Conservation (phyloP, 2,329 filamentous ascomycete genomes). For the Ophiostoma novo-ulmi region DNA sequence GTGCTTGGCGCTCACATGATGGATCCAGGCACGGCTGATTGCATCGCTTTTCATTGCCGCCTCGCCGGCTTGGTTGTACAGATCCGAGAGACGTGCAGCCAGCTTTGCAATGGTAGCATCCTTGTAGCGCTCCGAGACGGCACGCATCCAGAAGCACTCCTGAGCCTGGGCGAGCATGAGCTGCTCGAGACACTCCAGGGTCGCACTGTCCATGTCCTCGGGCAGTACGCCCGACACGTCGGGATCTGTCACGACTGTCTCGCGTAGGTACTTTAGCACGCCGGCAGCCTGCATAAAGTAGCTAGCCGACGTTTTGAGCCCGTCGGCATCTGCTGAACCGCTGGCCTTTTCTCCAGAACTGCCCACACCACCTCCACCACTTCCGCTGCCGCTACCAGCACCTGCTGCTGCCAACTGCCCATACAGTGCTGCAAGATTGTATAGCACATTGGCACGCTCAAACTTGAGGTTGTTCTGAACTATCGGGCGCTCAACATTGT, state of each 20-base stretch:
- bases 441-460: constrained; percentile 87
- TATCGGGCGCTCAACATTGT: constrained; percentile 71
- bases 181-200: constrained; percentile 74
- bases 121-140: constrained; percentile 88
- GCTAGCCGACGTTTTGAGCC: constrained; percentile 80
- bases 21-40: constrained; percentile 92
- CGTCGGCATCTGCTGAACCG: constrained; percentile 68
- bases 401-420: constrained; percentile 71
- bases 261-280: constrained; percentile 72
- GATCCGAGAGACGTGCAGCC: constrained; percentile 81
- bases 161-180: constrained; percentile 88
- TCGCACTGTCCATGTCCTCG: constrained; percentile 91
- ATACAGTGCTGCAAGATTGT: constrained; percentile 89
- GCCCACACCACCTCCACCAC: neutral
- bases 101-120: constrained; percentile 88
- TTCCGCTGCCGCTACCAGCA: constrained; percentile 13
- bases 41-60: constrained; percentile 83
- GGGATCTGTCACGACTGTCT: constrained; percentile 72
- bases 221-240: constrained; percentile 73
- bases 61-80: constrained; percentile 80
- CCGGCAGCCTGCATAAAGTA: constrained; percentile 87
- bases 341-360: constrained; percentile 42
- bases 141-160: constrained; percentile 97
- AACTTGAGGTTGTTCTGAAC: constrained; percentile 64
- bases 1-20: constrained; percentile 94